Evolutionary conservation across 805 yeast species (phyloP).

Genomic region (Schwanniomyces polymorphus): DNA sequence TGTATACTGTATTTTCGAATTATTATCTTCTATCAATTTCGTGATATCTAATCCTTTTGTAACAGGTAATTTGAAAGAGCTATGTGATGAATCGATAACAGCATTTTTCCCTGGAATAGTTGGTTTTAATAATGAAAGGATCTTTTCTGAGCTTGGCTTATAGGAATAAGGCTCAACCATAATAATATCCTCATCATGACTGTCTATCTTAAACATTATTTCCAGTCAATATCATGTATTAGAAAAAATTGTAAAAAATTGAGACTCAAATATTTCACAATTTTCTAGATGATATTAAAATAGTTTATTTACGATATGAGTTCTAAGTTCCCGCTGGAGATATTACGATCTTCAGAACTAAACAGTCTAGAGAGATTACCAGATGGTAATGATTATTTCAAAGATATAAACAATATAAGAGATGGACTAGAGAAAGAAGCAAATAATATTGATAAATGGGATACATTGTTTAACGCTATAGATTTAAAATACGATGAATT

Average conservation of each 20-base stretch:
- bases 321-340: background rate
- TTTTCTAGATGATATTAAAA: background rate
- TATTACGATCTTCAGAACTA: background rate
- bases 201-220: conserved; percentile 1
- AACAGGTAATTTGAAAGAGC: conserved; percentile 14
- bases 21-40: conserved; percentile 11
- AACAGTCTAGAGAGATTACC: background rate
- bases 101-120: background rate
- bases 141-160: conserved; percentile 4
- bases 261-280: background rate
- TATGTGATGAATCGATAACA: background rate
- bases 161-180: conserved; percentile 9
- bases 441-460: conserved; percentile 40
- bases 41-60: conserved; percentile 13
- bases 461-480: conserved; percentile 30
- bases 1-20: conserved; percentile 6
- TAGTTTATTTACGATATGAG: background rate
- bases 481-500: conserved; percentile 20
- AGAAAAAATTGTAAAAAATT: background rate
- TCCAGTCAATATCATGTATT: background rate
- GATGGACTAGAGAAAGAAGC: conserved; percentile 14
- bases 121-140: conserved; percentile 12
- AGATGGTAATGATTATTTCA: background rate
- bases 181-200: background rate
- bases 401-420: background rate